These are phyloP conservation scores for Exophiala aquamarina DNA, from an alignment of 2,329 filamentous ascomycete species.

Conservation along the genomic window DNA sequence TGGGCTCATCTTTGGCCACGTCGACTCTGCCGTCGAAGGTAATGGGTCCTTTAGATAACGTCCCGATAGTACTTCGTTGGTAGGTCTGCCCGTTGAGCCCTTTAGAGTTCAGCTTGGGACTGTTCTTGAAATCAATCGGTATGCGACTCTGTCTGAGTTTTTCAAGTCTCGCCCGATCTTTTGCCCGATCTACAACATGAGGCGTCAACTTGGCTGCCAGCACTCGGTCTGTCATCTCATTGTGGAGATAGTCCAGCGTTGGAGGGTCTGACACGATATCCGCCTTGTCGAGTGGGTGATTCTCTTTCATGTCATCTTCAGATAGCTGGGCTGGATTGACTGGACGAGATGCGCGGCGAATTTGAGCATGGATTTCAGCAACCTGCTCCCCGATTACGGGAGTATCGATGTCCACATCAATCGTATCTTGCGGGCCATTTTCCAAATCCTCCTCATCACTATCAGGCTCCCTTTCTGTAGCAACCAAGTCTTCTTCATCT, in stretches of 20 bases:
- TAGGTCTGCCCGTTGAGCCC: not conserved
- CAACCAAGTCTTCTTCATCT: constrained; percentile 37
- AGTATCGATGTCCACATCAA: constrained; percentile 4
- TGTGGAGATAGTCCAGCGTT: constrained; percentile 35
- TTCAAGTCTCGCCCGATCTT: constrained; percentile 36
- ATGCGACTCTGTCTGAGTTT: constrained; percentile 24
- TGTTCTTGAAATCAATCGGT: constrained; percentile 18
- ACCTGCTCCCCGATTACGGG: too few relatives aligned
- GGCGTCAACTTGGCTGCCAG: constrained; percentile 36
- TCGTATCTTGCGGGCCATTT: constrained; percentile 8
- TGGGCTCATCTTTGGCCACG: constrained; percentile 1
- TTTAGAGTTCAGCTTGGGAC: constrained; percentile 2
- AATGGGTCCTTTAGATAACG: constrained; percentile 16
- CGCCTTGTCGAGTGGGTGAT: constrained; percentile 21
- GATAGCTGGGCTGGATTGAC: not conserved
- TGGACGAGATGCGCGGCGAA: not conserved
- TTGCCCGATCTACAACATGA: constrained; percentile 35
- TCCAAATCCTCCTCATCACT: constrained; percentile 30
- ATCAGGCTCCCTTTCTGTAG: constrained; percentile 31
- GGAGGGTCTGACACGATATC: constrained; percentile 29
- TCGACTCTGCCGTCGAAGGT: constrained; percentile 10
- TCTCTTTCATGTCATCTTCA: constrained; percentile 14
- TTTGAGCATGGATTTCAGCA: too few relatives aligned
- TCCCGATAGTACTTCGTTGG: constrained; percentile 13
- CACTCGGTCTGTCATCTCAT: constrained; percentile 34